Conservation (phyloP, 2,329 filamentous ascomycete genomes). For the Emericellopsis cladophorae region DNA sequence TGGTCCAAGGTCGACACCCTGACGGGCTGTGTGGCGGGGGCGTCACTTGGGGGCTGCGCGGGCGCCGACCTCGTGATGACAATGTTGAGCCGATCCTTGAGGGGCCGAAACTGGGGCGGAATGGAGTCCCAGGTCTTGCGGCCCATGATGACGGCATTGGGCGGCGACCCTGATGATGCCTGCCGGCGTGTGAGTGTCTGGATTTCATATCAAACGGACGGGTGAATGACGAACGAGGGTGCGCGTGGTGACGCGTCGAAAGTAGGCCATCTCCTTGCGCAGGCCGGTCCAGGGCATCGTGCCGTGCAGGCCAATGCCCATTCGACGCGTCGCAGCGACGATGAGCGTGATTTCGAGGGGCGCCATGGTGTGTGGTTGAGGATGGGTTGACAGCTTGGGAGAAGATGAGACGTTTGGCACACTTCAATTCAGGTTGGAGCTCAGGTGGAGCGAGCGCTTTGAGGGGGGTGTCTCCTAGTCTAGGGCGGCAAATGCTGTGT, state of each 20-base stretch:
- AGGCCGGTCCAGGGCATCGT: constrained; percentile 81
- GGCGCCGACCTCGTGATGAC: constrained; percentile 51
- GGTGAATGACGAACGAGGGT: constrained; percentile 22
- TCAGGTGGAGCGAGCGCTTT: no score
- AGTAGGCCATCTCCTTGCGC: constrained; percentile 88
- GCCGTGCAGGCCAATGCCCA: constrained; percentile 77
- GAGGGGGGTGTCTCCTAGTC: no score
- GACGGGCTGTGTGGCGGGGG: constrained; percentile 29
- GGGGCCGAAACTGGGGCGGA: constrained; percentile 62
- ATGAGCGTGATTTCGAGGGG: constrained; percentile 67
- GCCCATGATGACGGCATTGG: constrained; percentile 88
- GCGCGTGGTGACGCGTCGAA: constrained; percentile 76
- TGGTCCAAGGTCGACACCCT: constrained; percentile 45
- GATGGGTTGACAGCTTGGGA: not conserved
- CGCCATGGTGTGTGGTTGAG: constrained; percentile 13
- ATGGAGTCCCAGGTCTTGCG: constrained; percentile 95
- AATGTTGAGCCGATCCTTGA: constrained; percentile 71
- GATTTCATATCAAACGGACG: not conserved
- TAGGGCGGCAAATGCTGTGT: no score
- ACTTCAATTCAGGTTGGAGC: no score
- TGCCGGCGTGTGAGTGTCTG: not conserved
- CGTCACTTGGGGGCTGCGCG: constrained; percentile 6
- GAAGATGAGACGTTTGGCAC: no score
- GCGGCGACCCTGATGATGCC: constrained; percentile 13
- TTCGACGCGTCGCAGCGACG: constrained; percentile 78